Evolutionary conservation across 2,329 filamentous ascomycete species (phyloP), one percentile per base, ranked within the genome.

Genomic region (Claviceps sp.): DNA sequence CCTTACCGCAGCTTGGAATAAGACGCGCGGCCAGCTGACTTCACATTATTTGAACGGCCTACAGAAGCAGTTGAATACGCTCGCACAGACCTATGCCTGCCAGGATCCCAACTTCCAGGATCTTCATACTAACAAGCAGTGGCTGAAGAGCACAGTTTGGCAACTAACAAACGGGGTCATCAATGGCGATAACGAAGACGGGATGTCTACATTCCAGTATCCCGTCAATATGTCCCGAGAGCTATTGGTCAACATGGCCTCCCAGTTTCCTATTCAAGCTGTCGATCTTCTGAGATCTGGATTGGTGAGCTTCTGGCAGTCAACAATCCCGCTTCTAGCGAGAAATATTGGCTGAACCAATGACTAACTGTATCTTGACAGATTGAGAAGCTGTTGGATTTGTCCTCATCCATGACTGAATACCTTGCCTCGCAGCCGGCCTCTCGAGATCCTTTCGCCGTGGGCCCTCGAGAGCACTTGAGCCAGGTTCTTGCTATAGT

Each of bases 321-420:
- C 2, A 24, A 11, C 11, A 24, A 22, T 11, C 16, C 17, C 45
- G 11, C 11, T 17, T 34, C n/a, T 19, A 11, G 4, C 24, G 19
- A n/a, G n/a, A 11, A 11, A 37, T 2, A 4, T 1, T 16, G 14
- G 42, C 26, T 2, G 34, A 39, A 45, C 3, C 47, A 17, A 10
- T 13, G 24, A 7, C 45, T 50, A 43, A 51, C 38, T 24, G 2
- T 34, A 26, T 4, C 1, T 13, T 13, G 30, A 0, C 58, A 84
- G 79, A 81, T 93, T 55, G 87, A 90, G 62, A 91, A 91, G 63
- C 70, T 95, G 13, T 79, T 93, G 59, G 85, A 90, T 58, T 78
- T 90, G 39, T 81, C 86, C 13, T 85, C 78, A 64, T 81, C 82
- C 16, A 73, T 93, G 55, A 84, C 78, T 7, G 85, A 91, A 56